phyloP scores from a whole-genome alignment of 2,329 filamentous ascomycete genomes.

The Xylaria sp. region DNA sequence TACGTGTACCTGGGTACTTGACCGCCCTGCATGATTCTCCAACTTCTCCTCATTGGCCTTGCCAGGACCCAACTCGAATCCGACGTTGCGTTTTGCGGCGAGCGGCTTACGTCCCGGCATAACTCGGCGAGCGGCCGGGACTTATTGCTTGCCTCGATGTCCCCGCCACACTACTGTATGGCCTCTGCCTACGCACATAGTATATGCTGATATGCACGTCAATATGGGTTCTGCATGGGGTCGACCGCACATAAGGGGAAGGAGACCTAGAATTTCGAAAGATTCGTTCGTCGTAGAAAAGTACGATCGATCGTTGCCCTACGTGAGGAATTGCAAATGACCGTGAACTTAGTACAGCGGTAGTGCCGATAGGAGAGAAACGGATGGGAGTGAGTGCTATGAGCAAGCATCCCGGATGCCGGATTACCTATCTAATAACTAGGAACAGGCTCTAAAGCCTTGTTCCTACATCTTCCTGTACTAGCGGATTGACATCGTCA shows the following conservation, averaged over 20 bases:
- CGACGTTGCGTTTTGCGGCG: slow-evolving; percentile 1
- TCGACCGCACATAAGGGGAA: slow-evolving; percentile 16
- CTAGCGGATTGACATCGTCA: neutral
- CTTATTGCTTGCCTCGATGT: neutral
- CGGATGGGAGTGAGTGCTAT: neutral
- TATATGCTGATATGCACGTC: slow-evolving; percentile 5
- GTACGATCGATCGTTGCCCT: neutral
- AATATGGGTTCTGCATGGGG: no score
- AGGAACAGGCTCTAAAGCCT: neutral
- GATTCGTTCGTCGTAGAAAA: neutral
- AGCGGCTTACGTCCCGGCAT: slow-evolving; percentile 15
- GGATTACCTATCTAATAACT: slow-evolving; percentile 7
- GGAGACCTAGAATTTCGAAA: neutral
- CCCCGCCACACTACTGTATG: slow-evolving; percentile 4
- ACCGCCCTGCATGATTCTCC: neutral
- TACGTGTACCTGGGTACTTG: neutral
- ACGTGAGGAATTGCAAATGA: neutral
- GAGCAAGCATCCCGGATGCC: neutral
- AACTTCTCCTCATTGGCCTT: slow-evolving; percentile 9
- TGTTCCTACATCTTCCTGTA: neutral
- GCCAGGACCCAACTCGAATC: neutral
- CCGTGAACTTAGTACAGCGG: neutral
- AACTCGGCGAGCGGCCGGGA: slow-evolving; percentile 14
- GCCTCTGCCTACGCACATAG: no score
- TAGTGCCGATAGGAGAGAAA: neutral